Conservation (phyloP, 2,329 filamentous ascomycete species). For the Apiospora marii region DNA sequence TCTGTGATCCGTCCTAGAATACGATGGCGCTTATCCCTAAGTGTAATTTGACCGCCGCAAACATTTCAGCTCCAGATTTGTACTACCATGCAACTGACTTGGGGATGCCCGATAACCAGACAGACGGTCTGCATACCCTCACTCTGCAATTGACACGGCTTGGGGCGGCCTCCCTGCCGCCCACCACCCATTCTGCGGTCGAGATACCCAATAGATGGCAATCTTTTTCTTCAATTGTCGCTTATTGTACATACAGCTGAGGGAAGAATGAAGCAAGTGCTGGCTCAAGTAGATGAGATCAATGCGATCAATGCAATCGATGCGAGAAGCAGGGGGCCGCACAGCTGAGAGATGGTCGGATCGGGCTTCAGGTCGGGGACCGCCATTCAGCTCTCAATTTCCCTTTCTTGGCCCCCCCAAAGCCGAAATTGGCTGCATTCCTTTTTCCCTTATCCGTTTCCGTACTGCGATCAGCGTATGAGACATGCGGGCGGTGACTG, state of each 20-base stretch:
- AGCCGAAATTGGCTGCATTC: conserved; percentile 16
- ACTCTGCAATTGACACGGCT: no score
- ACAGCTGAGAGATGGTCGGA: conserved; percentile 11
- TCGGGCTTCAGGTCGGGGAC: not conserved
- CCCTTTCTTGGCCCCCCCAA: conserved; percentile 6
- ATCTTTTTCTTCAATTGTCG: not conserved
- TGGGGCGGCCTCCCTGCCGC: conserved; percentile 1
- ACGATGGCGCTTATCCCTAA: not conserved
- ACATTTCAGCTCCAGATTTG: conserved; percentile 2
- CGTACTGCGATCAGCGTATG: conserved; percentile 7
- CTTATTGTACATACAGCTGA: not conserved
- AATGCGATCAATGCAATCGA: not conserved
- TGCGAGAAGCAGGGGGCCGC: not conserved
- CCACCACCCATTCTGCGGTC: not conserved
- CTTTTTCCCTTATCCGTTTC: conserved; percentile 20
- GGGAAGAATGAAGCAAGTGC: not conserved
- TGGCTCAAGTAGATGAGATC: conserved; percentile 5
- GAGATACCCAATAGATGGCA: not conserved
- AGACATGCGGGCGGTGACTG: not conserved
- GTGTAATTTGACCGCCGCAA: not conserved
- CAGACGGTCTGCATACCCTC: not conserved
- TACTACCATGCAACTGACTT: not conserved
- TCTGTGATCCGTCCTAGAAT: not conserved
- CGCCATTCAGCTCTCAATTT: conserved; percentile 8
- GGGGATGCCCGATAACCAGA: not conserved